Evolutionary conservation across 192 early-diverging fungal genomes (phyloP).

Genomic region (Coemansia sp.): DNA sequence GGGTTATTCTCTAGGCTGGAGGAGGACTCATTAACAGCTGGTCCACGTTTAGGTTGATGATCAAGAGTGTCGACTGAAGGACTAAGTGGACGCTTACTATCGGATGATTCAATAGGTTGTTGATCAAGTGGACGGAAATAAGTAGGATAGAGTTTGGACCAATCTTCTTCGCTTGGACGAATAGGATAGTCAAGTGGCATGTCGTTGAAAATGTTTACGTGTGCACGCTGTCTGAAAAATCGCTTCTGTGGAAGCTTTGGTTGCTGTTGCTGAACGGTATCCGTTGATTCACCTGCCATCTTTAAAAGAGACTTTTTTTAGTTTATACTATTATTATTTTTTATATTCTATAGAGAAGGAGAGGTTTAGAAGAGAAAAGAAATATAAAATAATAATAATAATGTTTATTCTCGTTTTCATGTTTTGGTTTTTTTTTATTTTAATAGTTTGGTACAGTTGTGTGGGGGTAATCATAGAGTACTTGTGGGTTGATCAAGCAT

Average conservation of each 20-base stretch:
- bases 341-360: not conserved
- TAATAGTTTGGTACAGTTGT: not conserved
- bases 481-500: conserved; percentile 3
- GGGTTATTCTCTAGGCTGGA: not conserved
- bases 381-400: not conserved
- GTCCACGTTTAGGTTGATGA: conserved; percentile 27
- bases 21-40: too few species aligned
- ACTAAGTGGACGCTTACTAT: conserved; percentile 16
- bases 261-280: conserved; percentile 5
- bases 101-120: too few species aligned
- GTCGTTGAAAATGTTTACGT: conserved; percentile 97
- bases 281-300: conserved; percentile 9
- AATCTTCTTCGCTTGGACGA: conserved; percentile 79
- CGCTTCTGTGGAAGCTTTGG: conserved; percentile 68
- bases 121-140: conserved; percentile 45
- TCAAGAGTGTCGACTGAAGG: conserved; percentile 2
- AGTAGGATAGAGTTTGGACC: conserved; percentile 86
- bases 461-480: too few species aligned
- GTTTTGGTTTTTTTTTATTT: not conserved
- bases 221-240: conserved; percentile 83
- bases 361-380: not conserved
- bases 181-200: conserved; percentile 87
- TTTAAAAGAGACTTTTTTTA: not conserved
- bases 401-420: too few species aligned
- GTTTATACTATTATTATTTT: too few species aligned